These are phyloP conservation scores for Solanum virginianum DNA, from an alignment of 257 asterid genomes.

Conservation along the genomic window DNA sequence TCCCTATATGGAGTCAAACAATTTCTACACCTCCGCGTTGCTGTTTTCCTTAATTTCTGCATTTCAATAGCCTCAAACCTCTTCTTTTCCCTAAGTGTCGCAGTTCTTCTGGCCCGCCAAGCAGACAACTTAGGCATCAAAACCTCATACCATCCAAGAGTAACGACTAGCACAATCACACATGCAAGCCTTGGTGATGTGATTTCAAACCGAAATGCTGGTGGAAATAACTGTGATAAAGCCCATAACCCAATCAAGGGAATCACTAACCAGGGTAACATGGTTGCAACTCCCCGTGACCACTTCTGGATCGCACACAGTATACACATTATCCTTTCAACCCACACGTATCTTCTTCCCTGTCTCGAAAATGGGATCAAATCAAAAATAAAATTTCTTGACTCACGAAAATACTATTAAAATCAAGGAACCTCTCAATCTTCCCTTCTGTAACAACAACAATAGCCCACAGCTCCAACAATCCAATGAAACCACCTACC, in stretches of 20 bases:
- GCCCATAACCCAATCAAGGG: constrained; percentile 97
- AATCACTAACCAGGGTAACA: constrained; percentile 98
- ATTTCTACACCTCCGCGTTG: constrained; percentile 91
- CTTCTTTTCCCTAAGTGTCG: constrained; percentile 65
- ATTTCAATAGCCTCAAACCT: constrained; percentile 76
- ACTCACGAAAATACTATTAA: neutral
- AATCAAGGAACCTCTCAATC: constrained; percentile 5
- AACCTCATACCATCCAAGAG: constrained; percentile 87
- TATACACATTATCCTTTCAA: constrained; percentile 93
- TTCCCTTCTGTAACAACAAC: neutral
- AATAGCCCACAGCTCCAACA: constrained; percentile 6
- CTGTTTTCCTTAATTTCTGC: constrained; percentile 87
- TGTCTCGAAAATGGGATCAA: constrained; percentile 5
- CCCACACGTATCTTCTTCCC: constrained; percentile 41
- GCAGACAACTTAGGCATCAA: constrained; percentile 84
- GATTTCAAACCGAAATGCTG: constrained; percentile 86
- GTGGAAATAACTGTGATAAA: constrained; percentile 91
- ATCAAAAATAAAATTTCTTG: neutral
- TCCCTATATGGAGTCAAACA: constrained; percentile 87
- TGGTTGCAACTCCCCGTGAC: constrained; percentile 93
- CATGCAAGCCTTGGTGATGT: constrained; percentile 94
- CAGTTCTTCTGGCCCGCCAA: constrained; percentile 73
- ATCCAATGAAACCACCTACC: constrained; percentile 28
- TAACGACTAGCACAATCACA: constrained; percentile 64
- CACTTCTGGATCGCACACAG: constrained; percentile 94